Percentiles rank a stretch among this genome's conserved stretches.
These are phyloP conservation scores for Ustilago nuda DNA, from an alignment of 1,284 basidiomycete genomes.

Conservation along the genomic window DNA sequence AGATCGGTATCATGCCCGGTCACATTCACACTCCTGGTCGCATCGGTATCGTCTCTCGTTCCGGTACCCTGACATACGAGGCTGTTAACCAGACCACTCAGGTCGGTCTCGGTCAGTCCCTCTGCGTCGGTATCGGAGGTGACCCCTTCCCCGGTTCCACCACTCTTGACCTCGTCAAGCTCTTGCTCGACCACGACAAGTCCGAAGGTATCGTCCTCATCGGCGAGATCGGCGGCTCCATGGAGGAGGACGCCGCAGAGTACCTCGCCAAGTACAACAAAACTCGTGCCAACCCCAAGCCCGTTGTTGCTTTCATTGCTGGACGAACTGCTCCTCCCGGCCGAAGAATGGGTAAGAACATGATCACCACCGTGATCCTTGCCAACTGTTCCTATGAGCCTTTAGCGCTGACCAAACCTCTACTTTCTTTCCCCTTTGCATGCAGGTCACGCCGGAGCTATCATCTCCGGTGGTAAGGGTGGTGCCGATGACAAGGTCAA, in stretches of 20 bases:
- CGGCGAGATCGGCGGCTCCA: conserved; percentile 97
- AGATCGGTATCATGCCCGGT: conserved; percentile 99
- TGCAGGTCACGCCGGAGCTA: conserved; percentile 76
- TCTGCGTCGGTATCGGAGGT: conserved; percentile 97
- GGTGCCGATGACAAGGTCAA: conserved; percentile 94
- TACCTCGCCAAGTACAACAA: conserved; percentile 94
- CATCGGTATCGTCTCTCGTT: conserved; percentile 81
- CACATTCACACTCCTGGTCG: conserved; percentile 96
- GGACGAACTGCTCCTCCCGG: conserved; percentile 95
- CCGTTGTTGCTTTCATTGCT: conserved; percentile 97
- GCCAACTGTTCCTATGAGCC: background rate
- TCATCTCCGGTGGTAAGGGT: conserved; percentile 97
- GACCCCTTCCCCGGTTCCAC: conserved; percentile 98
- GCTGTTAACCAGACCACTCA: conserved; percentile 83
- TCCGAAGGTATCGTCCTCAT: conserved; percentile 90
- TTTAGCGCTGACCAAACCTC: background rate
- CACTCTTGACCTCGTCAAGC: conserved; percentile 95
- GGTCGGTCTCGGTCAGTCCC: conserved; percentile 94
- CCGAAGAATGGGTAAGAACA: conserved; percentile 83
- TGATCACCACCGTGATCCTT: background rate
- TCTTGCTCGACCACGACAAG: conserved; percentile 88
- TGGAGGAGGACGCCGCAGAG: conserved; percentile 99
- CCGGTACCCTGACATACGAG: conserved; percentile 68
- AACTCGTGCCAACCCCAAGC: conserved; percentile 86
- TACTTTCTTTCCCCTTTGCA: conserved; percentile 7